These are phyloP conservation scores for Hemileia vastatrix DNA, from an alignment of 1,284 basidiomycete species.

Conservation along the genomic window DNA sequence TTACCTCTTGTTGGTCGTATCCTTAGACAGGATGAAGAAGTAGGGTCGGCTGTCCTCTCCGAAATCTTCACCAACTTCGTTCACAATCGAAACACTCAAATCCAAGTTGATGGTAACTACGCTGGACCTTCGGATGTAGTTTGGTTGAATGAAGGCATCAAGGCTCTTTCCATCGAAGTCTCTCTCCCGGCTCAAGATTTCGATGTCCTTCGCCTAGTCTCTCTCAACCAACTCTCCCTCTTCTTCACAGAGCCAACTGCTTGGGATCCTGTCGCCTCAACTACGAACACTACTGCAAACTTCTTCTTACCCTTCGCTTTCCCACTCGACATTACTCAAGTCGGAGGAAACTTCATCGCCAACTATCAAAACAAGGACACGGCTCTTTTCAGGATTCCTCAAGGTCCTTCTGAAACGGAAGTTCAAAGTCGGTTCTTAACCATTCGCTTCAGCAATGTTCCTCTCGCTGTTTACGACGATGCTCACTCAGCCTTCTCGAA, in stretches of 20 bases:
- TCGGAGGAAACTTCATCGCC: conserved; percentile 57
- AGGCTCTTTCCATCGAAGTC: conserved; percentile 55
- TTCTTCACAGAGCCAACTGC: conserved; percentile 55
- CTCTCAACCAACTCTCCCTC: conserved; percentile 57
- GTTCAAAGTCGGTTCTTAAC: conserved; percentile 57
- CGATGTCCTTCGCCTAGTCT: conserved; percentile 59
- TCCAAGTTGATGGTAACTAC: conserved; percentile 56
- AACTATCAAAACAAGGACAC: conserved; percentile 54
- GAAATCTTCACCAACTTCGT: conserved; percentile 64
- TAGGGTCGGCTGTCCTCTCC: conserved; percentile 56
- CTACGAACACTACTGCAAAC: conserved; percentile 54
- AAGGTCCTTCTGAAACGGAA: conserved; percentile 56
- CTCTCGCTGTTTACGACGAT: conserved; percentile 54
- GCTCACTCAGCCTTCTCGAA: conserved; percentile 54
- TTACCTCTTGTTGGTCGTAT: conserved; percentile 58
- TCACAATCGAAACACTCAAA: conserved; percentile 56
- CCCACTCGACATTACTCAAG: conserved; percentile 57
- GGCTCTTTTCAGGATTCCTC: conserved; percentile 57
- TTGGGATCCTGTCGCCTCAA: conserved; percentile 56
- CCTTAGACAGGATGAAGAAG: conserved; percentile 53
- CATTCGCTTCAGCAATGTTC: conserved; percentile 55
- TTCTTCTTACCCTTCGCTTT: conserved; percentile 64
- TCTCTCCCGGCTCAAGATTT: conserved; percentile 60
- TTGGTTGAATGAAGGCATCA: conserved; percentile 68
- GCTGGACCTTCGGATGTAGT: conserved; percentile 57